Evolutionary conservation across 805 yeast species (phyloP).

Genomic region (Lachancea meyersii): DNA sequence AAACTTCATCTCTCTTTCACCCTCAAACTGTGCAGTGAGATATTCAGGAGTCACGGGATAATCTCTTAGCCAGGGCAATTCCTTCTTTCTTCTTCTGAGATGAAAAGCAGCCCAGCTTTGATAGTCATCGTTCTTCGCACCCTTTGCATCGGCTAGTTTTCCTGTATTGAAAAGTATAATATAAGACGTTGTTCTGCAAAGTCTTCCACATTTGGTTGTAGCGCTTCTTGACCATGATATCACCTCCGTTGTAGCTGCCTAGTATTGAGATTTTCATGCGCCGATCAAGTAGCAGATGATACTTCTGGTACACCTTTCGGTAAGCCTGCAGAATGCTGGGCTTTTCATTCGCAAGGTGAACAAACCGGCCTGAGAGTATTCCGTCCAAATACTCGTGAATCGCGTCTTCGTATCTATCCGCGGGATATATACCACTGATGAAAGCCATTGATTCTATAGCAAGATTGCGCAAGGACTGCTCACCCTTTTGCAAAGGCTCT

Average conservation of each 20-base stretch:
- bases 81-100: not conserved
- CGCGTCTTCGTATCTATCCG: too few relatives aligned
- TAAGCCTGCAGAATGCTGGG: not conserved
- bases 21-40: not conserved
- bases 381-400: too few relatives aligned
- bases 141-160: too few relatives aligned
- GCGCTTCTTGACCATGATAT: not conserved
- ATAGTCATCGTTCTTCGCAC: too few relatives aligned
- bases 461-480: not conserved
- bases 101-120: not conserved
- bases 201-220: slow-evolving; percentile 1
- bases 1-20: not conserved
- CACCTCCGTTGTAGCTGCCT: not conserved
- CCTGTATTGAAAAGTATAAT: too few relatives aligned
- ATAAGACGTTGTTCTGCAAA: not conserved
- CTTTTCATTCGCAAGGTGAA: not conserved
- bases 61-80: not conserved
- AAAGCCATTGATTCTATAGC: not conserved
- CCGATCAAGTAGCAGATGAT: not conserved
- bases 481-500: not conserved
- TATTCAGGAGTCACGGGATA: not conserved
- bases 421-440: too few relatives aligned
- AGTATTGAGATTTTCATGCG: too few relatives aligned
- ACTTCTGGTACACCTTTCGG: not conserved
- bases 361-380: too few relatives aligned